Evolutionary conservation across 495 filamentous ascomycete species (phyloP), one percentile per base, ranked within the genome.

Genomic region (Trichocladium uniseriatum): DNA sequence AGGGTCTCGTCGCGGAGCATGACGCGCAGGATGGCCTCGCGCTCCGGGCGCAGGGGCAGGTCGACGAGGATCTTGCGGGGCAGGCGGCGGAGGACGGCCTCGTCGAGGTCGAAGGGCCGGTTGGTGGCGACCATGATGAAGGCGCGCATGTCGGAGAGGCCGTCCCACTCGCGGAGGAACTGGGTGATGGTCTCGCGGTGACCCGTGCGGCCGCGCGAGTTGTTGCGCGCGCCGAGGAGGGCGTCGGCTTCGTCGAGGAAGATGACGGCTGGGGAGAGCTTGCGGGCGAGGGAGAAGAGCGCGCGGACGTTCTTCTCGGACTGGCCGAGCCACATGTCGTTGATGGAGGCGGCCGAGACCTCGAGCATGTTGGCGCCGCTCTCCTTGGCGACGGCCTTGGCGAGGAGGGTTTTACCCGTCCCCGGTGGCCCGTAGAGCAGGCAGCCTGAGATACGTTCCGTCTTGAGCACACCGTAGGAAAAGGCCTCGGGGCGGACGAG

Each of bases 71-170:
- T 72, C 47, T 88, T 76, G 19, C 92, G 72, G 6, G 92, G 94
- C 18, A 98, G 76, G 24, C 84, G 76, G 1, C 92, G 77, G 18
- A 98, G 79, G 18, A 95, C 87, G 2, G 92, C 92, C 57, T 98
- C 92, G 58, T 98, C 92, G 1, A 98, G 78, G 58, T 97, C 90
- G 50, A 95, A 95, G 0, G 91, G 91, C 13, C 91, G 73, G 61
- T 97, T 97, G 11, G 89, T 95, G n/a, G 92, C 92, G 0, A 97
- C 89, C 94, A 98, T 96, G 63, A 98, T 94, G 66, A 98, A 97
- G 2, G 90, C 88, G 6, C 83, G 84, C 39, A 81, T 73, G 53
- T 87, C 82, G 35, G 80, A 84, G 19, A 98, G 83, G 14, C 94
- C 92, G 56, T 96, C 92, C 92, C 92, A 98, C 64, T 97, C 92